These are phyloP conservation scores for Sanghuangporus baumii DNA, from an alignment of 1,284 basidiomycete genomes.

Conservation along the genomic window DNA sequence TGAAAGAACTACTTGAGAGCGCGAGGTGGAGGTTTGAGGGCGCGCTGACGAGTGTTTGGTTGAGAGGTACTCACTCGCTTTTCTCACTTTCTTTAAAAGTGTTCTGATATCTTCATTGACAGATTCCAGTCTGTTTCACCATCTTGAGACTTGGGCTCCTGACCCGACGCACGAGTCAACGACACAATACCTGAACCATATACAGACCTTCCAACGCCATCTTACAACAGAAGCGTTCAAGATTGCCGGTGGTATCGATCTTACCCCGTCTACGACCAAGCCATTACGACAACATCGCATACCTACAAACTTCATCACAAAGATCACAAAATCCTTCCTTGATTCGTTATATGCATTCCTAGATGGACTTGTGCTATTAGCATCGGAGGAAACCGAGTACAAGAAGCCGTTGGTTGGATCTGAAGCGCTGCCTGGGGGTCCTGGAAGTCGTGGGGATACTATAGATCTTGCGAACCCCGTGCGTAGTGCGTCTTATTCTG, in stretches of 20 bases:
- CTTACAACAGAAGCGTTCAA: constrained; percentile 78
- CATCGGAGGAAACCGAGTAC: constrained; percentile 60
- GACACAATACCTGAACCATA: constrained; percentile 57
- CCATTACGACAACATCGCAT: constrained; percentile 54
- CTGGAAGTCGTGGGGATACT: constrained; percentile 39
- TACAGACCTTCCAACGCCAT: constrained; percentile 83
- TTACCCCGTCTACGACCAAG: constrained; percentile 38
- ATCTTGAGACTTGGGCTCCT: constrained; percentile 82
- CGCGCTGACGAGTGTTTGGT: constrained; percentile 76
- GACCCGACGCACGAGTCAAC: constrained; percentile 32
- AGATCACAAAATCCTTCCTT: constrained; percentile 84
- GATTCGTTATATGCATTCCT: constrained; percentile 87
- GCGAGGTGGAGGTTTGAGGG: constrained; percentile 88
- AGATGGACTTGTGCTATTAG: constrained; percentile 84
- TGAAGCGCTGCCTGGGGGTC: constrained; percentile 31
- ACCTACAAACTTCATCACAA: constrained; percentile 51
- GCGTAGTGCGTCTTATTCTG: constrained; percentile 25
- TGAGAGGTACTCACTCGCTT: constrained; percentile 54
- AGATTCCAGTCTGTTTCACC: constrained; percentile 86
- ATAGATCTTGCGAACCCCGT: constrained; percentile 61
- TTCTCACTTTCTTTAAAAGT: constrained; percentile 5
- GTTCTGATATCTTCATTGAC: constrained; percentile 1
- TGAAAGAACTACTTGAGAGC: constrained; percentile 76
- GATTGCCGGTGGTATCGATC: constrained; percentile 76
- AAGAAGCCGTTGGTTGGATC: constrained; percentile 30